phyloP scores from a whole-genome alignment of 257 asterid species.

The Solanum bulbocastanum region DNA sequence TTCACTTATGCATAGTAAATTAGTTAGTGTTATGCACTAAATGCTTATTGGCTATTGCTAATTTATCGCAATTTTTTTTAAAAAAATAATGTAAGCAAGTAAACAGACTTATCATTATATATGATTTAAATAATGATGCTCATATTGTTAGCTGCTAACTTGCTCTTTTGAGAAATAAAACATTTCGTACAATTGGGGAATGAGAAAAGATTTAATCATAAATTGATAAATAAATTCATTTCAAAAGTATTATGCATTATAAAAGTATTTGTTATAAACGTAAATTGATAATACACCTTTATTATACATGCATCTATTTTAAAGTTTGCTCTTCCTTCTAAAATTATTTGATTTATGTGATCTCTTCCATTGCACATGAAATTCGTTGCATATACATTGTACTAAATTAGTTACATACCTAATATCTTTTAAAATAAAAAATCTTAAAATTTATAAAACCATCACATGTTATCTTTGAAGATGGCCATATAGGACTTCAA shows the following conservation, averaged over 20 bases:
- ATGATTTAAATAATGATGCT: neutral
- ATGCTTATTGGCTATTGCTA: neutral
- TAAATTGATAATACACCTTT: neutral
- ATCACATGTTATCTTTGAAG: neutral
- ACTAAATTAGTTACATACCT: neutral
- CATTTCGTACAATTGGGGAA: neutral
- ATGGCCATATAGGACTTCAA: neutral
- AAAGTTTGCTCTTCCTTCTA: neutral
- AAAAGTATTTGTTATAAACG: neutral
- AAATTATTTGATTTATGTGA: neutral
- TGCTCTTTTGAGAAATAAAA: neutral
- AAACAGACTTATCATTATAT: neutral
- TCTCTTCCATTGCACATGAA: neutral
- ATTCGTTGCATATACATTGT: neutral
- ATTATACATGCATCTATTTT: neutral
- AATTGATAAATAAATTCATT: neutral
- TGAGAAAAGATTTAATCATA: neutral
- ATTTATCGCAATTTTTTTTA: neutral
- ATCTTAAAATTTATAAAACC: neutral
- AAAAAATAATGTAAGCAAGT: neutral
- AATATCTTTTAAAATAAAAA: neutral
- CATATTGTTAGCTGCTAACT: neutral
- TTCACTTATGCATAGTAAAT: too few relatives aligned
- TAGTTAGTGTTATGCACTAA: too few relatives aligned
- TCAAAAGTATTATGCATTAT: neutral